Evolutionary conservation across 1,284 basidiomycete genomes (phyloP).

Genomic region (Fomitopsis palustris): DNA sequence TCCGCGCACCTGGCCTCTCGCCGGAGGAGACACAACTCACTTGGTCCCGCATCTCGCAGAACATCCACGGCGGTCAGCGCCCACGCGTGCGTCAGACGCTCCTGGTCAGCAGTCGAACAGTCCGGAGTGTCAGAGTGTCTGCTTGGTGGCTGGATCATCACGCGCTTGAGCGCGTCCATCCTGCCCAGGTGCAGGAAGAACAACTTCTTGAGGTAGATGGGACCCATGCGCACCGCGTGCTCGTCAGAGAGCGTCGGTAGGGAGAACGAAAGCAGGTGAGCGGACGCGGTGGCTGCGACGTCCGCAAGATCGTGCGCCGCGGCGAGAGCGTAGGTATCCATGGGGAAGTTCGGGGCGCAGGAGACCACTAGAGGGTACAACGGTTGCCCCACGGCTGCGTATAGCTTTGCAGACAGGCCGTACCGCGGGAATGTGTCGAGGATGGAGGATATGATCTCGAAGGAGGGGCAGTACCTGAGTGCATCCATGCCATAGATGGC

Average conservation of each 20-base stretch:
- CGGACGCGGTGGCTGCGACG: constrained; percentile 31
- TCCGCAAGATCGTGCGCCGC: constrained; percentile 29
- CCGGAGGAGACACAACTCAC: neutral
- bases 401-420: constrained; percentile 24
- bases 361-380: constrained; percentile 20
- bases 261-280: constrained; percentile 30
- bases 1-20: neutral
- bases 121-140: constrained; percentile 28
- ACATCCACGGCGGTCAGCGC: neutral
- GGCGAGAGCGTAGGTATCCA: constrained; percentile 33
- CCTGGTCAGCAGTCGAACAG: constrained; percentile 34
- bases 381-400: constrained; percentile 9
- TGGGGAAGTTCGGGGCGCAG: constrained; percentile 30
- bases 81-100: constrained; percentile 11
- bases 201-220: constrained; percentile 32
- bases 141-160: constrained; percentile 33
- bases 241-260: constrained; percentile 31
- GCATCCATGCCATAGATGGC: constrained; percentile 30
- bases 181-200: constrained; percentile 37
- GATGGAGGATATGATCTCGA: constrained; percentile 26
- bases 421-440: constrained; percentile 29
- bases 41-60: neutral
- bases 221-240: constrained; percentile 29
- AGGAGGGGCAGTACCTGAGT: constrained; percentile 28
- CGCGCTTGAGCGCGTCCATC: constrained; percentile 33